Percentiles rank a stretch among this genome's conserved stretches.
phyloP scores from a whole-genome alignment of 169 alveolate genomes.

The Plasmodium berghei region DNA sequence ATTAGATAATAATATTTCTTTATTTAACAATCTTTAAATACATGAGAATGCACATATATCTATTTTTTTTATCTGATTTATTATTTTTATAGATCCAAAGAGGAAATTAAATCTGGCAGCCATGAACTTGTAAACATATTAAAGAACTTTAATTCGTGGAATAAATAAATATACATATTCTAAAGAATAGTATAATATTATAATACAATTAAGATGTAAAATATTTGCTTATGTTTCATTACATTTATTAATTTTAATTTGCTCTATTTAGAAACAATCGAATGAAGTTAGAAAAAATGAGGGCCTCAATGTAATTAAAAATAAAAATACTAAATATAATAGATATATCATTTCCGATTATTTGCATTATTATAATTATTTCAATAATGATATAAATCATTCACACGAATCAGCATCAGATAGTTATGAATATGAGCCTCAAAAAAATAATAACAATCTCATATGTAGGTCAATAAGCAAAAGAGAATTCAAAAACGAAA shows the following conservation, averaged over 20 bases:
- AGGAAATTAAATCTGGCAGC: neutral
- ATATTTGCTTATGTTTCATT: too few species aligned
- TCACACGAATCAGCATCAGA: slow-evolving; percentile 39
- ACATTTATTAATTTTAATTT: neutral
- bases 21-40: neutral
- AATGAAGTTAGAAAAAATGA: slow-evolving; percentile 1
- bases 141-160: too few species aligned
- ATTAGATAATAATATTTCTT: too few species aligned
- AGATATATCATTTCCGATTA: slow-evolving; percentile 28
- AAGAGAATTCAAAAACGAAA: slow-evolving; percentile 33
- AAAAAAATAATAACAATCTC: neutral
- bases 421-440: neutral
- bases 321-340: neutral
- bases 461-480: slow-evolving; percentile 2
- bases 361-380: slow-evolving; percentile 45
- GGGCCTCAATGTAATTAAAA: slow-evolving; percentile 8
- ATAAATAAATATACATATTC: neutral
- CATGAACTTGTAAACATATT: too few species aligned
- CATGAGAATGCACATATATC: neutral
- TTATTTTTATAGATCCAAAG: slow-evolving; percentile 1
- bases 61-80: neutral
- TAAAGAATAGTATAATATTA: neutral
- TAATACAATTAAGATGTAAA: neutral
- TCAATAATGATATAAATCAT: slow-evolving; percentile 15
- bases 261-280: neutral